Conservation (phyloP, 805 yeast species). For the Cyberlindnera nakhonratchasimensis region DNA sequence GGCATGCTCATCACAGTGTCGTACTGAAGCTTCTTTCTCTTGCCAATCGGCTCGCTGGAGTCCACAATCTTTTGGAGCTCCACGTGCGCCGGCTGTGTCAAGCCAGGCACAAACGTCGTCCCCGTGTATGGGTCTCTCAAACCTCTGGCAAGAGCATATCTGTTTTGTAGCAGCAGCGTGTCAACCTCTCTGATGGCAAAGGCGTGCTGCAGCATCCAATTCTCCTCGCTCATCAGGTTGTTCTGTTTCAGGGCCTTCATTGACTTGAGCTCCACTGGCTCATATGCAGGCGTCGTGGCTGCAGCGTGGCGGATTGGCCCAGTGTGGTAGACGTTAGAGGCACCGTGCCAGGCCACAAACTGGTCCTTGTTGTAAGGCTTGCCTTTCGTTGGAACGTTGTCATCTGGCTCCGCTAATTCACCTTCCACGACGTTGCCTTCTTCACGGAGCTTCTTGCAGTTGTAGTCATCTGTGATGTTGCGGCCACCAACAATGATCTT, state of each 20-base stretch:
- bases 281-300: constrained; percentile 19
- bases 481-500: constrained; percentile 75
- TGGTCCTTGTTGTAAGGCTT: constrained; percentile 44
- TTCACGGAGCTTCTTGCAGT: constrained; percentile 51
- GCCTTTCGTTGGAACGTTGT: constrained; percentile 41
- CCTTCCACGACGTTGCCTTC: constrained; percentile 68
- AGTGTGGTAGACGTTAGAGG: constrained; percentile 38
- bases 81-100: constrained; percentile 63
- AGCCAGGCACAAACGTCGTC: constrained; percentile 64
- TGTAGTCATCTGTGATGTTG: constrained; percentile 83
- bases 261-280: constrained; percentile 23
- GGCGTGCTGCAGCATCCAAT: constrained; percentile 86
- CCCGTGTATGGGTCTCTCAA: constrained; percentile 82
- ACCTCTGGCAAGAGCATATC: constrained; percentile 55
- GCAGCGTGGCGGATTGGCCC: constrained; percentile 10
- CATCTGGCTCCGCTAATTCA: constrained; percentile 66
- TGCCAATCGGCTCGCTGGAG: constrained; percentile 27
- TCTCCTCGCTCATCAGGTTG: constrained; percentile 49
- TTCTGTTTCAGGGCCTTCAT: constrained; percentile 23
- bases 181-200: constrained; percentile 73
- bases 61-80: constrained; percentile 22
- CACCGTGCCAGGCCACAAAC: constrained; percentile 53
- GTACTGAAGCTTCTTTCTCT: constrained; percentile 34
- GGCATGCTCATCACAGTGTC: constrained; percentile 47
- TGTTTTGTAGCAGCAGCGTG: constrained; percentile 52